These are phyloP conservation scores for Karstenula rhodostoma DNA, from an alignment of 2,329 filamentous ascomycete genomes.

Conservation along the genomic window DNA sequence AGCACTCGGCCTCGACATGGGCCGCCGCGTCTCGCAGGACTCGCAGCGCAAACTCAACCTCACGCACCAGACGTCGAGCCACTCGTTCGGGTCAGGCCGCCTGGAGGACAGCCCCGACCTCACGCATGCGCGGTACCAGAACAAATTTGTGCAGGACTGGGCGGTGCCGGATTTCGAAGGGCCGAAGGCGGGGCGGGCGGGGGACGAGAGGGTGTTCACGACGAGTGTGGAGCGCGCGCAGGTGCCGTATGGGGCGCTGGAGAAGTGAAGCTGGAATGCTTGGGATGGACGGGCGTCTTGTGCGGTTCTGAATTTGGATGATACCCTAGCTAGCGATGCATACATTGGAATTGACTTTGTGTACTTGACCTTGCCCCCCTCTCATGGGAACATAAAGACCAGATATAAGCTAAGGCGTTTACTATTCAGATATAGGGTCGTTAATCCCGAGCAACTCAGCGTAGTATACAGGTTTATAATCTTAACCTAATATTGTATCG, in stretches of 20 bases:
- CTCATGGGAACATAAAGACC: too few species aligned
- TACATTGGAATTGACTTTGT: neutral
- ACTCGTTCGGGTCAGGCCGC: conserved; percentile 4
- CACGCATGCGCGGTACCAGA: conserved; percentile 19
- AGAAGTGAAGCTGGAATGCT: conserved; percentile 21
- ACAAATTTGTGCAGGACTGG: conserved; percentile 26
- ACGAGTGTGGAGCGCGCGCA: conserved; percentile 28
- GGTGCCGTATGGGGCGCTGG: conserved; percentile 24
- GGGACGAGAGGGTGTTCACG: conserved; percentile 11
- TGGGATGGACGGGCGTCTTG: neutral
- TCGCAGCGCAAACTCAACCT: conserved; percentile 33
- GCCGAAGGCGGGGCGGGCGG: neutral
- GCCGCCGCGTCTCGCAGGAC: conserved; percentile 30
- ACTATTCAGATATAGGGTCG: too few species aligned
- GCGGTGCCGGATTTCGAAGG: conserved; percentile 27
- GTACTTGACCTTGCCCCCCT: too few species aligned
- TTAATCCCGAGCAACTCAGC: too few species aligned
- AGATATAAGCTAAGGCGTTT: too few species aligned
- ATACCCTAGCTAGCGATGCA: conserved; percentile 9
- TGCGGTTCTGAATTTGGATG: conserved; percentile 3
- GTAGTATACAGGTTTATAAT: too few species aligned
- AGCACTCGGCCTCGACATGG: conserved; percentile 20
- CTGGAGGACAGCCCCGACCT: conserved; percentile 6
- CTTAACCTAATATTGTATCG: neutral
- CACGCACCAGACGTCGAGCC: conserved; percentile 11